Base-by-base conservation (phyloP, 805 yeast species). In the Spathaspora gorwiae region DNA sequence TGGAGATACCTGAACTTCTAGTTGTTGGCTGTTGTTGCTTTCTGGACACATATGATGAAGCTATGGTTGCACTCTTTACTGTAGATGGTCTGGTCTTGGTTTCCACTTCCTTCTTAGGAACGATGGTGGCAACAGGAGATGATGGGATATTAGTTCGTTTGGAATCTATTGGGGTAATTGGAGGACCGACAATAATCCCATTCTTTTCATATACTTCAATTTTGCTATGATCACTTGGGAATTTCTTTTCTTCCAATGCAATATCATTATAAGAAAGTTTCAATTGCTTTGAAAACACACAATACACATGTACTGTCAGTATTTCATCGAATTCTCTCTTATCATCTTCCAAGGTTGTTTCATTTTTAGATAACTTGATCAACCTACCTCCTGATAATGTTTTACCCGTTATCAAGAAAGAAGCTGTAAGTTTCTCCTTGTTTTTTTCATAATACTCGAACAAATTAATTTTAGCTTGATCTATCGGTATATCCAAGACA, bases 381-480 rank as follows among this genome's bases (percentile, higher is more conserved):
- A 53, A 46, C 2, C 44, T 33, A n/a, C 24, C 33, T 10, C 54
- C 52, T 3, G 48, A 50, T 2, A 44, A 19, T 9, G 52, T 50
- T n/a, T 42, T 44, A 1, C 82, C 82, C 1, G 66, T 57, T 11
- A 74, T 66, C 3, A 75, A 51, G 48, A 69, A 76, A 0, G 72
- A 60, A 0, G 78, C 78, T 5, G 60, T 54, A 7, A 77, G 44
- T 35, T 62, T 57, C 13, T 65, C 49, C 43, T 54, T 58, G 50
- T 76, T 68, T 31, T 62, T 52, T 6, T 53, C 49, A 50, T 68
- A 73, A 54, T 65, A 78, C 4, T 66, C 57, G 48, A 60, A 61
- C 26, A 78, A 62, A 6, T 67, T 44, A 24, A 44, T 50, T 52
- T 76, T 78, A 12, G 81, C 68, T 31, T 62, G 63, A 19, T 54